A percentile compares a stretch with the other conserved stretches of the same genome.
These are phyloP conservation scores for Globisporangium middletonii DNA, from an alignment of 352 stramenopile species.

Conservation along the genomic window DNA sequence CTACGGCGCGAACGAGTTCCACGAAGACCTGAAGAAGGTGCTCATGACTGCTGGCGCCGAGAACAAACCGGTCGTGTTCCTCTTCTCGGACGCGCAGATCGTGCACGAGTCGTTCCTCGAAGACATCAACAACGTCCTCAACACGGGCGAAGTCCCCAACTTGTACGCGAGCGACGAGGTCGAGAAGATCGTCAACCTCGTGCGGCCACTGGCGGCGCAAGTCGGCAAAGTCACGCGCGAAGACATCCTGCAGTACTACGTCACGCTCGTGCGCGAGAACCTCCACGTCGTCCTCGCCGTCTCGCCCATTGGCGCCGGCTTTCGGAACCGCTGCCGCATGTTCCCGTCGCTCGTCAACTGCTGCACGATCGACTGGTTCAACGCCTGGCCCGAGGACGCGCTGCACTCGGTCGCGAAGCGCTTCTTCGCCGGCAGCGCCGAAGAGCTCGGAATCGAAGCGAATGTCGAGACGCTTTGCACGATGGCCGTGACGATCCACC, in stretches of 20 bases:
- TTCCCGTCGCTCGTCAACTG: slow-evolving; percentile 94
- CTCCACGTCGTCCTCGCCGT: slow-evolving; percentile 93
- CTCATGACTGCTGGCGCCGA: slow-evolving; percentile 86
- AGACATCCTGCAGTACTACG: slow-evolving; percentile 83
- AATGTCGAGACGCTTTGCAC: slow-evolving; percentile 87
- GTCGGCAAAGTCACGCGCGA: slow-evolving; percentile 81
- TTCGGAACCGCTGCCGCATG: slow-evolving; percentile 91
- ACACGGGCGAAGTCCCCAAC: slow-evolving; percentile 92
- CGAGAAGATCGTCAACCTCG: slow-evolving; percentile 86
- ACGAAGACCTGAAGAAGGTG: slow-evolving; percentile 91
- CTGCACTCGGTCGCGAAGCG: slow-evolving; percentile 88
- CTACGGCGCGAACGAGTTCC: slow-evolving; percentile 88
- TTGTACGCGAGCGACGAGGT: slow-evolving; percentile 89
- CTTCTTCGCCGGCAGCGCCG: slow-evolving; percentile 82
- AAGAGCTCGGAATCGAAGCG: slow-evolving; percentile 83
- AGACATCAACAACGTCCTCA: slow-evolving; percentile 94
- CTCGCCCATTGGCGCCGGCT: slow-evolving; percentile 89
- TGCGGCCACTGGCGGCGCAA: slow-evolving; percentile 71
- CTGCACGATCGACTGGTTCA: slow-evolving; percentile 96
- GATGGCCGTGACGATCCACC: slow-evolving; percentile 93
- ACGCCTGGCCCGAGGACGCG: slow-evolving; percentile 92
- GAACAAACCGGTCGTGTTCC: slow-evolving; percentile 87
- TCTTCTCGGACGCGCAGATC: slow-evolving; percentile 93
- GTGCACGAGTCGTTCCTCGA: slow-evolving; percentile 92
- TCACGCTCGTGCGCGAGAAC: slow-evolving; percentile 91